A percentile compares a stretch with the other conserved stretches of the same genome.
phyloP scores from a whole-genome alignment of 306 rosid genomes.

The Morella rubra region DNA sequence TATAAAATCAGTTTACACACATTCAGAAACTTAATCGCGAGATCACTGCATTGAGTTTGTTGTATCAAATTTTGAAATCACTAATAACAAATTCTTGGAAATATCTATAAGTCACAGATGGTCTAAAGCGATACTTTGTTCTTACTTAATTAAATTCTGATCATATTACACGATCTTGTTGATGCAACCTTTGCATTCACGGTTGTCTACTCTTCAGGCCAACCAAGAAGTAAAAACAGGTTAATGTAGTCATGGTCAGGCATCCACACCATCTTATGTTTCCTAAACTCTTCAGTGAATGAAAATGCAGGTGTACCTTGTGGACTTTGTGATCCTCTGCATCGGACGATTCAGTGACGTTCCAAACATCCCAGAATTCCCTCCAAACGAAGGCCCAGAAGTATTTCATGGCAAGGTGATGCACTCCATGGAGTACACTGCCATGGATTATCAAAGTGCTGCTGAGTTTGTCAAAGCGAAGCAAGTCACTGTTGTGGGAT shows the following conservation, averaged over 20 bases:
- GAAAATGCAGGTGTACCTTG: conserved; percentile 34
- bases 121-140: not conserved
- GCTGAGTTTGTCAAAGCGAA: conserved; percentile 42
- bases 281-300: not conserved
- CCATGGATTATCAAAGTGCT: conserved; percentile 47
- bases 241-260: too few relatives aligned
- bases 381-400: conserved; percentile 53
- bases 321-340: conserved; percentile 72
- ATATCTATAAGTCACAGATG: not conserved
- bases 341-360: conserved; percentile 68
- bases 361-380: conserved; percentile 70
- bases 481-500: conserved; percentile 55
- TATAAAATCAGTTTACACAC: not conserved
- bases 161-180: not conserved
- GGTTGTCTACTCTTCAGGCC: not conserved
- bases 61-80: not conserved
- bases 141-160: not conserved
- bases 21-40: not conserved
- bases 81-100: not conserved
- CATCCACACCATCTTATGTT: too few relatives aligned
- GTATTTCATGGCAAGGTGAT: conserved; percentile 49
- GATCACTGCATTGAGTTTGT: not conserved
- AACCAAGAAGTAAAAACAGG: too few relatives aligned
- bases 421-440: conserved; percentile 51
- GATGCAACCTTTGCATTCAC: not conserved